Conservation (phyloP, 768 basidiomycete genomes). For the Lactifluus hygrophoroides region DNA sequence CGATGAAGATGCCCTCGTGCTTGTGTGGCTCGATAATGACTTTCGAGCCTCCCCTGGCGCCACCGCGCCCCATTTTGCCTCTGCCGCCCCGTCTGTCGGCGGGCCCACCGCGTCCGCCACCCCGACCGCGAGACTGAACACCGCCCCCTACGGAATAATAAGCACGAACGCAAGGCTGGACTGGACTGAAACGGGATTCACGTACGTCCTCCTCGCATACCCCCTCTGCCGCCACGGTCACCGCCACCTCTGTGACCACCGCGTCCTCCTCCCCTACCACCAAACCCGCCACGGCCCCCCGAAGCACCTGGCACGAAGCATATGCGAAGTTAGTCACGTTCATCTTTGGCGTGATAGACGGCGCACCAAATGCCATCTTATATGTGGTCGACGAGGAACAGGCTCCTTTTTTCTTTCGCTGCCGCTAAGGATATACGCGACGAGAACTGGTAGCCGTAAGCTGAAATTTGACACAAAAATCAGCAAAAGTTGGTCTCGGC, state of each 20-base stretch:
- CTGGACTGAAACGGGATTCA: neutral
- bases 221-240: constrained; percentile 31
- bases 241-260: constrained; percentile 29
- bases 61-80: constrained; percentile 71
- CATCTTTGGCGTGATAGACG: neutral
- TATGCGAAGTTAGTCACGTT: neutral
- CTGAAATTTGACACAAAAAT: too few species aligned
- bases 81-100: constrained; percentile 43
- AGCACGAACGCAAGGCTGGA: neutral
- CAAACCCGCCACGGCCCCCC: constrained; percentile 62
- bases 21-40: constrained; percentile 93
- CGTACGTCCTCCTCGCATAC: constrained; percentile 21
- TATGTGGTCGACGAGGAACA: neutral
- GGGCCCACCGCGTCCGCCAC: constrained; percentile 37
- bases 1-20: constrained; percentile 92
- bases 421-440: neutral
- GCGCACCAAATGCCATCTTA: constrained; percentile 29
- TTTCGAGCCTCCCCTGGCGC: constrained; percentile 73
- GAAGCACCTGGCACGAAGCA: constrained; percentile 37
- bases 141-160: constrained; percentile 18
- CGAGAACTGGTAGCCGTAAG: neutral
- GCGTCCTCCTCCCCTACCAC: constrained; percentile 24
- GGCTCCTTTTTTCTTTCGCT: neutral
- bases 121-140: constrained; percentile 27
- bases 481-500: too few species aligned